Evolutionary conservation across 495 filamentous ascomycete genomes (phyloP).

Genomic region (Lichenothelia convexa): DNA sequence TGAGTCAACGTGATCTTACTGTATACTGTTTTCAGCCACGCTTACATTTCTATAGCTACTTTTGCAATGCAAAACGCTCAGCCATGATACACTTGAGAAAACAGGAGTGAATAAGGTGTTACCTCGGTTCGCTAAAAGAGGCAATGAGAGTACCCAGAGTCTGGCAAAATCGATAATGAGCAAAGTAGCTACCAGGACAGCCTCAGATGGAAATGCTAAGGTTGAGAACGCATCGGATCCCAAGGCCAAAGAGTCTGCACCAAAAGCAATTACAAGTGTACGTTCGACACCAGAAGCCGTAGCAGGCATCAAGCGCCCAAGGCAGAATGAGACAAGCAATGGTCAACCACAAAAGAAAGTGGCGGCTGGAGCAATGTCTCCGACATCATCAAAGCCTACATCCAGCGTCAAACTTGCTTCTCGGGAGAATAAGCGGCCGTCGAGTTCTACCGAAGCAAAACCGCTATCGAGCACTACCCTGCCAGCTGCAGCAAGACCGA

Average conservation of each 20-base stretch:
- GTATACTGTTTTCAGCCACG: too few species aligned
- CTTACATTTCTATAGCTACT: constrained; percentile 46
- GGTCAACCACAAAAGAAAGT: constrained; percentile 19
- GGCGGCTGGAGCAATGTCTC: constrained; percentile 3
- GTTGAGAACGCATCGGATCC: constrained; percentile 26
- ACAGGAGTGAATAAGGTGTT: constrained; percentile 49
- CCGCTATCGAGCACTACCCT: constrained; percentile 2
- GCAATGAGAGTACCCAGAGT: constrained; percentile 40
- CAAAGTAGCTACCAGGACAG: constrained; percentile 24
- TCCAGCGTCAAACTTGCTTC: constrained; percentile 1
- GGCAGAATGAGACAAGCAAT: constrained; percentile 24
- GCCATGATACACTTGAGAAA: constrained; percentile 39
- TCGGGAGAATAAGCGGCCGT: constrained; percentile 14
- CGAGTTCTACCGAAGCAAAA: background rate
- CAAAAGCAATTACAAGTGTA: constrained; percentile 15
- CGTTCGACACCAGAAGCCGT: constrained; percentile 15
- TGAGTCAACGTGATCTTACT: too few species aligned
- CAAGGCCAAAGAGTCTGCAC: constrained; percentile 20
- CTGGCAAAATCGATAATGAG: constrained; percentile 37
- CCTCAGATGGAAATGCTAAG: background rate
- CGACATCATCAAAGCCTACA: constrained; percentile 6
- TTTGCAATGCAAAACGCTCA: constrained; percentile 42
- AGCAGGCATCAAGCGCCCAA: constrained; percentile 28
- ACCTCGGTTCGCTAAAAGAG: constrained; percentile 45
- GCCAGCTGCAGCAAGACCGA: constrained; percentile 23